Evolutionary conservation across 495 filamentous ascomycete species (phyloP), one percentile per base, ranked within the genome.

Genomic region (Pseudevernia furfuracea): DNA sequence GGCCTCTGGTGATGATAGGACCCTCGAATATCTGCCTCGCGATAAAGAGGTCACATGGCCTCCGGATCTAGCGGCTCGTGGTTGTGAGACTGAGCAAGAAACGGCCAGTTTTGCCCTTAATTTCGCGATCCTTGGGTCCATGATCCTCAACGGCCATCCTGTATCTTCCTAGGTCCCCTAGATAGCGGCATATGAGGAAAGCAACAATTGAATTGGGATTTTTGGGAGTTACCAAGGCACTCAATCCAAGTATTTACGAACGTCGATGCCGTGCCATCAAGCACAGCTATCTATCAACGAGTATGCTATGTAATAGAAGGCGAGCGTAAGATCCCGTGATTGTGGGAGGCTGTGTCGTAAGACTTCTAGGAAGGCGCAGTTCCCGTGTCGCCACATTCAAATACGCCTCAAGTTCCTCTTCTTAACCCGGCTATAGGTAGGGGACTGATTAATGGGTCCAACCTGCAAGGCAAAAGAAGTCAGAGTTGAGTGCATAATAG

Each of bases 191-290:
- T 3, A 36, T 58, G 4, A 63, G 38, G 28, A 64, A 48, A 68
- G 52, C 32, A 17, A 6, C 10, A 19, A 4, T 0, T 28, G 15
- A 14, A 39, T 17, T 36, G 4, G 32, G 1, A 19, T n/a, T 1
- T 38, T 23, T n/a, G 21, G 25, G 21, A 28, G 3, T 38, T 65
- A 8, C 79, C 79, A 0, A 96, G 78, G 68, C 90, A 96, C 67
- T 96, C 92, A 32, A 96, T 89, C 92, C 92, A 96, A 0, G 88
- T 95, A 56, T 92, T 88, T 66, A 88, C 82, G 69, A 92, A 96
- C 0, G 80, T 75, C 2, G 79, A 71, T 1, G 81, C 79, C 0
- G 80, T 83, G 63, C 82, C 80, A 49, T 76, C 80, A 0, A 83
- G 73, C 0, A 81, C 67, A 1, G 79, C 75, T 72, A n/a, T n/a